Conservation (phyloP, 495 filamentous ascomycete species). For the Penicillium soppii region DNA sequence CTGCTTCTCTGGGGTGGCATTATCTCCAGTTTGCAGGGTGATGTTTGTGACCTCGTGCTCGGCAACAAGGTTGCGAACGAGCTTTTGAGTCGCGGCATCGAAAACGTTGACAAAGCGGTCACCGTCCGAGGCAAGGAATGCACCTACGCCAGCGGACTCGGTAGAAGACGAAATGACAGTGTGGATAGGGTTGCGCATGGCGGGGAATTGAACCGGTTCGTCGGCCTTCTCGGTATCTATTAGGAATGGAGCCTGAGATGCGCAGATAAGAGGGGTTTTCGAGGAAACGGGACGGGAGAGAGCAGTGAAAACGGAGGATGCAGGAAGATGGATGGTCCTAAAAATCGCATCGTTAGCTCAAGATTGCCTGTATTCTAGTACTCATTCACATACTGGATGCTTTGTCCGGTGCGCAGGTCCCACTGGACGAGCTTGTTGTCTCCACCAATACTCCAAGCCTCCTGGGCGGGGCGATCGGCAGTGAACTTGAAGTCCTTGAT, state of each 20-base stretch:
- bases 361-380: background rate
- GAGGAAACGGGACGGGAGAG: conserved; percentile 43
- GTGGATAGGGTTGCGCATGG: conserved; percentile 54
- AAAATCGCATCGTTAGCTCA: conserved; percentile 9
- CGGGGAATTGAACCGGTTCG: conserved; percentile 45
- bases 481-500: conserved; percentile 60
- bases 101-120: conserved; percentile 59
- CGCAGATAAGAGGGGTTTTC: conserved; percentile 50
- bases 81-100: conserved; percentile 40
- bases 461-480: conserved; percentile 33
- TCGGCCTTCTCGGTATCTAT: conserved; percentile 46
- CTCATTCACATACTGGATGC: conserved; percentile 40
- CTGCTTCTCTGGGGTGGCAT: conserved; percentile 33
- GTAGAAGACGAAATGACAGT: conserved; percentile 44
- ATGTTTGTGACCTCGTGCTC: conserved; percentile 49
- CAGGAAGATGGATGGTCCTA: conserved; percentile 50
- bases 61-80: conserved; percentile 52
- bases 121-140: conserved; percentile 49
- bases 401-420: conserved; percentile 51
- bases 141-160: conserved; percentile 29
- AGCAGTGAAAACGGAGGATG: conserved; percentile 38
- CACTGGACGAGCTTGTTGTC: conserved; percentile 62
- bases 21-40: conserved; percentile 27
- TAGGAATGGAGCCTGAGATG: conserved; percentile 55
- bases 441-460: conserved; percentile 60